These are phyloP conservation scores for Suhomyces bolitotheri DNA, from an alignment of 1,139 yeast species.

Conservation along the genomic window DNA sequence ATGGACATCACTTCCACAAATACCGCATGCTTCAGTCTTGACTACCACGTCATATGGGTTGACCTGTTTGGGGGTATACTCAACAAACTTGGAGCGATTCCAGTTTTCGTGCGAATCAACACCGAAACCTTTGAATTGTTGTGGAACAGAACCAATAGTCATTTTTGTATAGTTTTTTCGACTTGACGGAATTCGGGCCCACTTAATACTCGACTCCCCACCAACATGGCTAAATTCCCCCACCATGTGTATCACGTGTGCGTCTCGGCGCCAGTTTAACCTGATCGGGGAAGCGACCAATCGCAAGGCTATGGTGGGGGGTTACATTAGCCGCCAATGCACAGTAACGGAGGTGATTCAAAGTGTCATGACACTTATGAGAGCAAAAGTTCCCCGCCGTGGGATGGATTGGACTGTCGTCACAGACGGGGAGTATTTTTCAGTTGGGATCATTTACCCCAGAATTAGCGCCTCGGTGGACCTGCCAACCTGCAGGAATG, in stretches of 20 bases:
- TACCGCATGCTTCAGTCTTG: constrained; percentile 39
- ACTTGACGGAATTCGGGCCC: neutral
- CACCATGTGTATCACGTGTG: constrained; percentile 2
- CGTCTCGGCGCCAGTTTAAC: constrained; percentile 5
- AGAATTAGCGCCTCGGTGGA: too few relatives aligned
- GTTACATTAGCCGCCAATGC: too few relatives aligned
- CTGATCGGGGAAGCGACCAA: too few relatives aligned
- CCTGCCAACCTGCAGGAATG: too few relatives aligned
- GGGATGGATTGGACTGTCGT: too few relatives aligned
- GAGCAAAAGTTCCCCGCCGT: too few relatives aligned
- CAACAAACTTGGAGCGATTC: constrained; percentile 33
- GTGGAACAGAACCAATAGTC: constrained; percentile 20
- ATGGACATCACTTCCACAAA: constrained; percentile 47
- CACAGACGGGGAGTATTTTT: too few relatives aligned
- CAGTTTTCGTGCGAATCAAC: constrained; percentile 30
- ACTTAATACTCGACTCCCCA: neutral
- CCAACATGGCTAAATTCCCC: neutral
- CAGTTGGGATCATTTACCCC: too few relatives aligned
- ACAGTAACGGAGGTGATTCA: too few relatives aligned
- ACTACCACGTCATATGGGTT: constrained; percentile 36
- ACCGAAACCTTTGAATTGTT: constrained; percentile 37
- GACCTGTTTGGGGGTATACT: constrained; percentile 31
- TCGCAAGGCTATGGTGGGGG: too few relatives aligned
- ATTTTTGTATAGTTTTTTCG: constrained; percentile 1
- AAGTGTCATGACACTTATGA: too few relatives aligned